phyloP scores from a whole-genome alignment of 2,329 filamentous ascomycete species.

The Epichloe festucae region DNA sequence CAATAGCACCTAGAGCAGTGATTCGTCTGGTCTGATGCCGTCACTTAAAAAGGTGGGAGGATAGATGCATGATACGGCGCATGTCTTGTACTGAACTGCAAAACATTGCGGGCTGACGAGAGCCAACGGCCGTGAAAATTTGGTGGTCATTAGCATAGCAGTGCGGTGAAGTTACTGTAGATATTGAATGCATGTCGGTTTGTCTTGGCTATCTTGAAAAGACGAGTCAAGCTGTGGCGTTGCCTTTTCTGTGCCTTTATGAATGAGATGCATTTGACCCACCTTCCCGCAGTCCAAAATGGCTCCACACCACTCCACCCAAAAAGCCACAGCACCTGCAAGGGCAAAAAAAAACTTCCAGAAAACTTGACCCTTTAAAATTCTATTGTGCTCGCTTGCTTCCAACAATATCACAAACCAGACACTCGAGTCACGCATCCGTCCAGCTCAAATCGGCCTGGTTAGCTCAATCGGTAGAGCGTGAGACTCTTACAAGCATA shows the following conservation, averaged over 20 bases:
- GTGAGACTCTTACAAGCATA: slow-evolving; percentile 48
- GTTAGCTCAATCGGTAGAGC: slow-evolving; percentile 44
- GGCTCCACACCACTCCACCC: no score
- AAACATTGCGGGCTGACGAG: no score
- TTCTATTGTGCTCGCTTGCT: background rate
- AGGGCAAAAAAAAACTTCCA: background rate
- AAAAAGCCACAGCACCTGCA: no score
- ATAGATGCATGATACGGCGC: background rate
- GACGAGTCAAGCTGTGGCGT: background rate
- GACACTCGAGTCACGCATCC: background rate
- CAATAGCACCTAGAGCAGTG: background rate
- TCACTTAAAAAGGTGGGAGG: background rate
- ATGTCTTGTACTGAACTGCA: background rate
- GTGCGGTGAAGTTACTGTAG: background rate
- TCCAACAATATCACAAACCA: background rate
- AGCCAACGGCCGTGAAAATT: background rate
- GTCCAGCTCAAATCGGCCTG: slow-evolving; percentile 13
- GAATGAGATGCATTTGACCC: no score
- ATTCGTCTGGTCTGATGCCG: background rate
- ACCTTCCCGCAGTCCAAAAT: no score
- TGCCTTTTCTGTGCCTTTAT: background rate
- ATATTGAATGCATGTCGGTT: no score
- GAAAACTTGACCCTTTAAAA: background rate
- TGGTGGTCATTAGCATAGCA: background rate
- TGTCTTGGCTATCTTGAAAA: no score